These are phyloP conservation scores for Plasmodium knowlesi DNA, from an alignment of 169 alveolate genomes.

Conservation along the genomic window DNA sequence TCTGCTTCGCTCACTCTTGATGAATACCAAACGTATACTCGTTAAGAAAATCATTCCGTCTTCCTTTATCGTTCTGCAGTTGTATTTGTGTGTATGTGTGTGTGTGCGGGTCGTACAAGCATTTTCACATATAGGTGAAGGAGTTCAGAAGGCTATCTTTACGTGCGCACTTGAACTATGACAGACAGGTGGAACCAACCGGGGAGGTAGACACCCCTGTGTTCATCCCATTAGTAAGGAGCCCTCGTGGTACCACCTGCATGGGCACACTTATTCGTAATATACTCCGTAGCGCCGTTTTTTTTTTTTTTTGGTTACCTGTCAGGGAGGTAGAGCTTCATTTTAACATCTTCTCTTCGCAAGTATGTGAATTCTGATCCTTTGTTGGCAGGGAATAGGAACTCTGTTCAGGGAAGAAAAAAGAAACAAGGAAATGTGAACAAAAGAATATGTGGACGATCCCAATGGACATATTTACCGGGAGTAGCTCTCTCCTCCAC, in stretches of 20 bases:
- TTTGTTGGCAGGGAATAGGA: constrained; percentile 56
- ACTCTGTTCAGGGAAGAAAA: constrained; percentile 17
- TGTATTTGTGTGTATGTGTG: background rate
- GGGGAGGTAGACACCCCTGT: background rate
- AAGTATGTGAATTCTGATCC: constrained; percentile 67
- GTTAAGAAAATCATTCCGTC: constrained; percentile 65
- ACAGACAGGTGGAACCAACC: background rate
- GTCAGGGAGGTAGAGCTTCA: constrained; percentile 72
- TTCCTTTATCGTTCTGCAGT: constrained; percentile 71
- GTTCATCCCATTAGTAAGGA: background rate
- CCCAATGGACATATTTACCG: background rate
- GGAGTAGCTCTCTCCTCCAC: background rate
- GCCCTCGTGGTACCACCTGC: background rate
- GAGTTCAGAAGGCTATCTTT: background rate
- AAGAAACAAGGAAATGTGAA: background rate
- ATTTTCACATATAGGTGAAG: background rate
- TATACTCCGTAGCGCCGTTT: background rate
- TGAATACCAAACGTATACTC: constrained; percentile 69
- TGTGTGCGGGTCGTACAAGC: background rate
- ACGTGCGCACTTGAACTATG: background rate
- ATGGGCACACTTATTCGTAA: background rate
- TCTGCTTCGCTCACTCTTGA: constrained; percentile 49
- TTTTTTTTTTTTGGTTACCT: constrained; percentile 2
- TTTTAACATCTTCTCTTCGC: constrained; percentile 57
- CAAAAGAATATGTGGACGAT: background rate